phyloP scores from a whole-genome alignment of 2,329 filamentous ascomycete species.

The Apiospora malaysiana region DNA sequence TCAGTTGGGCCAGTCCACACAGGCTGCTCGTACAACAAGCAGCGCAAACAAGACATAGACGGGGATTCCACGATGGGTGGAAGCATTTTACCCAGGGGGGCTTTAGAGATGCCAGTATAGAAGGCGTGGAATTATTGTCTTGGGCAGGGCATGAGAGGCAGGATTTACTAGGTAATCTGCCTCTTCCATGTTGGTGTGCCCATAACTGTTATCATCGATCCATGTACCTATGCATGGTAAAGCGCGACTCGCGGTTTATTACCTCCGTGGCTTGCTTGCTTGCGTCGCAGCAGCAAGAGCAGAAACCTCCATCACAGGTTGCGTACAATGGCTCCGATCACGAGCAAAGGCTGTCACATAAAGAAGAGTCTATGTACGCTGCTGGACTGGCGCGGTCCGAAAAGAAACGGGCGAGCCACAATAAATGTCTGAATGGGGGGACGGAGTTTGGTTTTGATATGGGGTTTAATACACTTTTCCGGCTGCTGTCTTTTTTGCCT shows the following conservation, averaged over 20 bases:
- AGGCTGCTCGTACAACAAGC: constrained; percentile 3
- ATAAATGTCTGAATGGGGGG: constrained; percentile 16
- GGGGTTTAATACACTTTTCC: constrained; percentile 22
- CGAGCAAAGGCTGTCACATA: constrained; percentile 6
- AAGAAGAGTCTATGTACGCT: constrained; percentile 5
- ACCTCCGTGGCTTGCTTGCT: constrained; percentile 13
- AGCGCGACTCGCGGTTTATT: constrained; percentile 13
- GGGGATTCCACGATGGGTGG: neutral
- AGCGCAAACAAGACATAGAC: constrained; percentile 15
- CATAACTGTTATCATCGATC: constrained; percentile 14
- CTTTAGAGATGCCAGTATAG: constrained; percentile 14
- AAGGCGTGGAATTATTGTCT: constrained; percentile 14
- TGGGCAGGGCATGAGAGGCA: neutral
- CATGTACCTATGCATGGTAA: constrained; percentile 16
- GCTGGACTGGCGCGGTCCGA: constrained; percentile 1
- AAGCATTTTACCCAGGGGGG: constrained; percentile 1
- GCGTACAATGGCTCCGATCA: neutral
- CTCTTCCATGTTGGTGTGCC: neutral
- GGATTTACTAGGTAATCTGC: neutral
- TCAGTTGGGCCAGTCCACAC: constrained; percentile 1
- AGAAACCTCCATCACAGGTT: neutral
- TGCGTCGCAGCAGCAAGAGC: constrained; percentile 10
- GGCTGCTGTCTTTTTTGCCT: constrained; percentile 3
- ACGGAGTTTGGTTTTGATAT: constrained; percentile 23
- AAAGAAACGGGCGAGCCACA: constrained; percentile 5